phyloP scores from a whole-genome alignment of 169 alveolate species.

The Miamiensis avidus region DNA sequence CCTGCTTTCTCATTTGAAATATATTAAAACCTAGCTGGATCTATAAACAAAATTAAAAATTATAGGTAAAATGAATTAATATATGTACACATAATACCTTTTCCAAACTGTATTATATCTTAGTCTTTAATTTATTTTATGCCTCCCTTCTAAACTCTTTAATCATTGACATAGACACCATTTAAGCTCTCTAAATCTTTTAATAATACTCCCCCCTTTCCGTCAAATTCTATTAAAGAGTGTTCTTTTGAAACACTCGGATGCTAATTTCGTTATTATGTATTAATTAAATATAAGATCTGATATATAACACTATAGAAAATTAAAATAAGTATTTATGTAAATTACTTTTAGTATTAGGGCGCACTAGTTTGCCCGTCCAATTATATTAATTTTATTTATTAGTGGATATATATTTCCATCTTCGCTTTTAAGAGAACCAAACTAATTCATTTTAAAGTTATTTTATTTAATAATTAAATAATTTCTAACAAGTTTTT shows the following conservation, averaged over 20 bases:
- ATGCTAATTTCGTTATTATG: slow-evolving; percentile 26
- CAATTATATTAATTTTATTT: slow-evolving; percentile 22
- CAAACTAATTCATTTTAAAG: slow-evolving; percentile 12
- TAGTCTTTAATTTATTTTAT: background rate
- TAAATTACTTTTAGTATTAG: background rate
- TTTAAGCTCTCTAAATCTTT: slow-evolving; percentile 59
- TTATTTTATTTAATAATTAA: no score
- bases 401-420: background rate
- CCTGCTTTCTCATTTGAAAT: background rate
- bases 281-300: background rate
- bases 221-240: slow-evolving; percentile 56
- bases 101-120: slow-evolving; percentile 11
- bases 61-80: background rate
- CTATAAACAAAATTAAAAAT: background rate
- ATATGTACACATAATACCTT: background rate
- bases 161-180: slow-evolving; percentile 58
- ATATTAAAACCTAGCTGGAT: background rate
- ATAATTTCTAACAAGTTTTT: no score
- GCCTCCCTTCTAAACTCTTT: slow-evolving; percentile 36
- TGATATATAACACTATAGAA: background rate
- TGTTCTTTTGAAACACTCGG: slow-evolving; percentile 58
- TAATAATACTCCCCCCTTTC: slow-evolving; percentile 31
- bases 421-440: background rate
- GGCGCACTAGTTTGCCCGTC: slow-evolving; percentile 19
- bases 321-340: no score